A percentile compares a stretch with the other conserved stretches of the same genome.
Conservation (phyloP, 176 grass and related monocot genomes). For the Typha latifolia region DNA sequence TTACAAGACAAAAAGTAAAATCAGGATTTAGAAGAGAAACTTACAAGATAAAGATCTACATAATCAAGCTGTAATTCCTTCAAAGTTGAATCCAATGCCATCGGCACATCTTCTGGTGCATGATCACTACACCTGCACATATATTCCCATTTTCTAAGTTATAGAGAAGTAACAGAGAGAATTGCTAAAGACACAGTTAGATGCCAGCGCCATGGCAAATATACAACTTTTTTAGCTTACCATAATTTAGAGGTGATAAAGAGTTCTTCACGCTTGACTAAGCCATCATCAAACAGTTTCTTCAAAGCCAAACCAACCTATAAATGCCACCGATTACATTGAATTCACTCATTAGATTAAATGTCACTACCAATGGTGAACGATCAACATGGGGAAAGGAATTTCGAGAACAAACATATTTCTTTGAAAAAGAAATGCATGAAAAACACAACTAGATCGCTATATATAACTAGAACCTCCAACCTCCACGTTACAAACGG, state of each 20-base stretch:
- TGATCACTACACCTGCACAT: conserved; percentile 52
- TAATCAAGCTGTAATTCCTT: conserved; percentile 76
- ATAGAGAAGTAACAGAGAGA: not conserved
- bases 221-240: conserved; percentile 17
- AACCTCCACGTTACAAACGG: too few species aligned
- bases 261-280: conserved; percentile 70
- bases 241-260: conserved; percentile 91
- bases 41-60: conserved; percentile 84
- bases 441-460: too few species aligned
- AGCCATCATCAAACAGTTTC: conserved; percentile 60
- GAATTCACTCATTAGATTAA: not conserved
- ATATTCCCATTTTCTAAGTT: not conserved
- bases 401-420: too few species aligned
- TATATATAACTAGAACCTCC: too few species aligned
- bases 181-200: not conserved
- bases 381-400: not conserved
- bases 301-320: conserved; percentile 65
- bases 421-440: too few species aligned
- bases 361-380: not conserved
- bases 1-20: not conserved
- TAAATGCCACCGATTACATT: not conserved
- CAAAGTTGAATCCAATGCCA: conserved; percentile 47
- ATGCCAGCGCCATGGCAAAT: not conserved
- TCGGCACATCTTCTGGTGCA: conserved; percentile 64
- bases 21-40: conserved; percentile 6